phyloP scores from a whole-genome alignment of 805 yeast genomes.

The Metahyphopichia silvanorum region DNA sequence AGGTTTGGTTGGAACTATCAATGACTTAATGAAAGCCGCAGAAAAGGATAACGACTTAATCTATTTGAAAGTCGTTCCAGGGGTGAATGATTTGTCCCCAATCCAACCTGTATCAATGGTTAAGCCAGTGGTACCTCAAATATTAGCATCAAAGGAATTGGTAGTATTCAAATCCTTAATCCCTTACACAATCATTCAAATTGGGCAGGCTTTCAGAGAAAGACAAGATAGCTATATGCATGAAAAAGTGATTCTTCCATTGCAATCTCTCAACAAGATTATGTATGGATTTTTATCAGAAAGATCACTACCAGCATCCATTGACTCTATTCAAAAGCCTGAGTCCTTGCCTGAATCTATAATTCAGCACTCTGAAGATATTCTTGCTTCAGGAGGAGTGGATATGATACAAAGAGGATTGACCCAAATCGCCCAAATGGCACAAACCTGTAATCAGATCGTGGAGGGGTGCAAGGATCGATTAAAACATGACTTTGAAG shows the following conservation, averaged over 20 bases:
- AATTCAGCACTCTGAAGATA: constrained; percentile 51
- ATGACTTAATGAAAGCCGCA: constrained; percentile 46
- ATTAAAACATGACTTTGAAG: constrained; percentile 48
- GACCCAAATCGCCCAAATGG: too few species aligned
- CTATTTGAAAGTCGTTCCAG: constrained; percentile 66
- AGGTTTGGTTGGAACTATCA: constrained; percentile 46
- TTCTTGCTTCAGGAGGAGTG: constrained; percentile 55
- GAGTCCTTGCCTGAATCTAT: constrained; percentile 57
- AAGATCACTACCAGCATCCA: constrained; percentile 55
- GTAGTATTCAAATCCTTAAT: constrained; percentile 56
- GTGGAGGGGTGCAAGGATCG: constrained; percentile 45
- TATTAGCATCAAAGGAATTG: constrained; percentile 18
- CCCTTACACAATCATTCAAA: constrained; percentile 65
- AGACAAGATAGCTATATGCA: constrained; percentile 55
- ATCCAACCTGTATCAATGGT: constrained; percentile 56
- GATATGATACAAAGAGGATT: too few species aligned
- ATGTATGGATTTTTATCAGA: constrained; percentile 44
- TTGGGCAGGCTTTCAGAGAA: constrained; percentile 65
- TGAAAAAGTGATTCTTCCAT: constrained; percentile 43
- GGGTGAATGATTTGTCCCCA: constrained; percentile 30
- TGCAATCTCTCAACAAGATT: constrained; percentile 43
- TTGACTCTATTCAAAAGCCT: constrained; percentile 60
- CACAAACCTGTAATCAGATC: constrained; percentile 36
- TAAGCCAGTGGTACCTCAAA: constrained; percentile 38
- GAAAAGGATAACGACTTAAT: constrained; percentile 82